Evolutionary conservation across 768 basidiomycete genomes (phyloP).

Genomic region (Trichaptum fuscoviolaceum): DNA sequence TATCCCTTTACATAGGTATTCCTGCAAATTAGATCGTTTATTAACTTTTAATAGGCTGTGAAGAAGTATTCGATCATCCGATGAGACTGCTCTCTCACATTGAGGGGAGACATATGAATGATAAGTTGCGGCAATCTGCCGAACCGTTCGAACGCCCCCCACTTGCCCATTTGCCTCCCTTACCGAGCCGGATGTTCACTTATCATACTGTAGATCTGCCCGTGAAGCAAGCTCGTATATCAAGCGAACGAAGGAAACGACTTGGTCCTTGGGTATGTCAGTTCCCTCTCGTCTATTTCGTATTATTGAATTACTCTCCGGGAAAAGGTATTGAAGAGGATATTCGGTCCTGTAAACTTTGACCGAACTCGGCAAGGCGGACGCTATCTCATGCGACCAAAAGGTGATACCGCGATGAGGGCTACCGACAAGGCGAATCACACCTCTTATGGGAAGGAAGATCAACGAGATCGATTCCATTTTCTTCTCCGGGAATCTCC

Average conservation of each 20-base stretch:
- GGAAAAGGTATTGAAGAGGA: conserved; percentile 44
- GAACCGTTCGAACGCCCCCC: conserved; percentile 24
- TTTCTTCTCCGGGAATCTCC: conserved; percentile 1
- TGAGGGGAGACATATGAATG: conserved; percentile 33
- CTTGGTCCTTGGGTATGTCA: conserved; percentile 51
- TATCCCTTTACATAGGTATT: conserved; percentile 8
- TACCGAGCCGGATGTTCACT: conserved; percentile 43
- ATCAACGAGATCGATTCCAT: conserved; percentile 6
- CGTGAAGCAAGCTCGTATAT: conserved; percentile 41
- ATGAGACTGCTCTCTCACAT: conserved; percentile 48
- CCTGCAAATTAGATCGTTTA: not conserved
- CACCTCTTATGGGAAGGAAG: not conserved
- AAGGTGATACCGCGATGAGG: not conserved
- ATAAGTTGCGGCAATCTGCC: conserved; percentile 29
- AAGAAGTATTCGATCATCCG: conserved; percentile 40
- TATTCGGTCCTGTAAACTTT: conserved; percentile 32
- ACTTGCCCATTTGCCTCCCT: conserved; percentile 17
- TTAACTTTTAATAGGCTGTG: conserved; percentile 40
- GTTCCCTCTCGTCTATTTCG: not conserved
- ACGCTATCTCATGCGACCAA: not conserved
- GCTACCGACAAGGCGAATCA: not conserved
- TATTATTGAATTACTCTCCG: too few relatives aligned
- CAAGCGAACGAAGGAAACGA: conserved; percentile 43
- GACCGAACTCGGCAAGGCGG: conserved; percentile 10
- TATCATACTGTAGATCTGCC: conserved; percentile 43